Conservation (phyloP, 208 protist species). For the Trypanosoma mega region DNA sequence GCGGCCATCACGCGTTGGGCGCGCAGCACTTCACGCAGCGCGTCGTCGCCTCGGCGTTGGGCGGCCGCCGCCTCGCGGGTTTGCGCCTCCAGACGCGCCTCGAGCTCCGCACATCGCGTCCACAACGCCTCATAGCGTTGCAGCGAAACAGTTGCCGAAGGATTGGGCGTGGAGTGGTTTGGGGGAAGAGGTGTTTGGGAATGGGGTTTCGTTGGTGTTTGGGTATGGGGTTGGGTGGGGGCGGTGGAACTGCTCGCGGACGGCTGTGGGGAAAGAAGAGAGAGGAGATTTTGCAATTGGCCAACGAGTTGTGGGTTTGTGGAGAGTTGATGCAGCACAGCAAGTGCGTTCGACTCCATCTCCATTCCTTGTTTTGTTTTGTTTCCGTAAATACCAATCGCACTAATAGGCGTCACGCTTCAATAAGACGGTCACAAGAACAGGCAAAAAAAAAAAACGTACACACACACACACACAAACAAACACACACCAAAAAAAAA, state of each 20-base stretch:
- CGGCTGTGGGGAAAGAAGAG: slow-evolving; percentile 27
- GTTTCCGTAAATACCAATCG: no score
- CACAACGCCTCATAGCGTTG: slow-evolving; percentile 28
- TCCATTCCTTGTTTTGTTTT: slow-evolving; percentile 6
- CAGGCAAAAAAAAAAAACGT: slow-evolving; percentile 18
- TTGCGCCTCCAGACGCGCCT: slow-evolving; percentile 14
- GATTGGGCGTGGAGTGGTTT: background rate
- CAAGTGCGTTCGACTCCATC: slow-evolving; percentile 47
- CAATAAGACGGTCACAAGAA: slow-evolving; percentile 13
- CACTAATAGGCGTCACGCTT: no score
- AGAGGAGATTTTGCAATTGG: slow-evolving; percentile 61
- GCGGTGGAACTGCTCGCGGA: no score
- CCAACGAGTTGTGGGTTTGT: slow-evolving; percentile 61
- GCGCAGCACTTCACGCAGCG: slow-evolving; percentile 41
- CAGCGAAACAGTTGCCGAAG: slow-evolving; percentile 14
- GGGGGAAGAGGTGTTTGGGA: no score
- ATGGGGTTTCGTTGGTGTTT: no score
- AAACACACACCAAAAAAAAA: no score
- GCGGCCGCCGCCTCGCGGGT: slow-evolving; percentile 21
- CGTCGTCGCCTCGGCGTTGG: slow-evolving; percentile 25
- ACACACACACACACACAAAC: no score
- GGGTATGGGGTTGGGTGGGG: no score
- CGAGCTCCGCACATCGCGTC: slow-evolving; percentile 14
- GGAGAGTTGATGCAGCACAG: slow-evolving; percentile 65
- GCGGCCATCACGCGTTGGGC: slow-evolving; percentile 36